Evolutionary conservation across 2,329 filamentous ascomycete genomes (phyloP), one percentile per base, ranked within the genome.

Genomic region (Paradendryphiella salina): DNA sequence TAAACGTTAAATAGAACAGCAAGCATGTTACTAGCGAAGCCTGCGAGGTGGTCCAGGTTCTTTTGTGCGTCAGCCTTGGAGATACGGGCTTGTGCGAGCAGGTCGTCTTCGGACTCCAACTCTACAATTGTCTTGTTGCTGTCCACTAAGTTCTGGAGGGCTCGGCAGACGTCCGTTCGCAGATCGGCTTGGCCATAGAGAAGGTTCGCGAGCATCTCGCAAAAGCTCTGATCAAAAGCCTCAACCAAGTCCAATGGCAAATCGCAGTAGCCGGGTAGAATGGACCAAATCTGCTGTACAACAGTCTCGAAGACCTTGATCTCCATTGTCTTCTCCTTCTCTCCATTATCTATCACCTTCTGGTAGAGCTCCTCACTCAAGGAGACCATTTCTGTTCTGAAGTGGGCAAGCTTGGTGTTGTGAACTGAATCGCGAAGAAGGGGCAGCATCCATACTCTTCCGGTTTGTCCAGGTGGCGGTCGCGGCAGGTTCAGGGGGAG

Each of bases 1-100:
- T 99, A 99, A 36, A 99, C 93, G 70, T 99, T 99, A 80, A 99
- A 97, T n/a, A 99, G 79, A 0, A 97, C 93, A 5, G 94, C 92
- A 34, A 99, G 83, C 75, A 99, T 83, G 65, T 97, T 97, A 54
- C 87, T 87, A 1, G 93, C 82, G 67, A 94, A 92, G 1, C 79
- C 78, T 13, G 89, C 85, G 10, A 99, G 79, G 70, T 96, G 87
- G n/a, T 84, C 78, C 32, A 97, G 76, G 68, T 96, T 96, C 73
- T 86, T 86, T 70, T 85, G 78, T 0, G 94, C 93, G 32, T 85
- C 80, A 3, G 79, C 82, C 69, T 88, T 91, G 3, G 88, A 85
- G 11, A 96, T 83, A 41, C 92, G 82, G 64, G 88, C 87, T 69
- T 93, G 89, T 10, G 90, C 79, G 29, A 94, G 78, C 17, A 96